Conservation (phyloP, 2,329 filamentous ascomycete species). For the Trichoderma lentiforme region DNA sequence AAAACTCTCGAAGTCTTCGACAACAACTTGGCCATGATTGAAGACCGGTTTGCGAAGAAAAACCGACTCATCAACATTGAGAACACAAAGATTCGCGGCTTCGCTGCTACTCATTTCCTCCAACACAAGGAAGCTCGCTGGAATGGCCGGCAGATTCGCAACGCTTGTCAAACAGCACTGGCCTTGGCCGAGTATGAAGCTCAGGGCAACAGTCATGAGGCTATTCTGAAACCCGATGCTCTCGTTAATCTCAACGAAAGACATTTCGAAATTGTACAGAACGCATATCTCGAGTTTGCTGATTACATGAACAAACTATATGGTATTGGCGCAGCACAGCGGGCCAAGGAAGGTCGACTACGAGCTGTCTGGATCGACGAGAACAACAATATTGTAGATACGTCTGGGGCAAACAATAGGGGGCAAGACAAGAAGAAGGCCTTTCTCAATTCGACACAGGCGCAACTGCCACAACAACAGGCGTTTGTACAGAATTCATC, state of each 20-base stretch:
- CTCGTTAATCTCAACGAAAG: constrained; percentile 17
- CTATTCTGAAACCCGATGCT: constrained; percentile 10
- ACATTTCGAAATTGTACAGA: constrained; percentile 23
- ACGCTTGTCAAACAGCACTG: constrained; percentile 18
- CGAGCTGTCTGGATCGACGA: not conserved
- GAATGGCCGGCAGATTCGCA: constrained; percentile 22
- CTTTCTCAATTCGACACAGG: not conserved
- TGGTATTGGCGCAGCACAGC: not conserved
- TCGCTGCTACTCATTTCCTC: not conserved
- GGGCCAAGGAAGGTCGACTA: not conserved
- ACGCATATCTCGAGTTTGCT: constrained; percentile 25
- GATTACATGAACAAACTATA: constrained; percentile 20
- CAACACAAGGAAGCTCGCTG: not conserved
- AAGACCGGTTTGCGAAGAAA: constrained; percentile 19
- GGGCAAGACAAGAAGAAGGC: not conserved
- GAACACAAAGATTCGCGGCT: not conserved
- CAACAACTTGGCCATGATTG: constrained; percentile 21
- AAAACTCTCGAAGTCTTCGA: constrained; percentile 15
- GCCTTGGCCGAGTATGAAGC: constrained; percentile 35
- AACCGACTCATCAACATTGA: not conserved
- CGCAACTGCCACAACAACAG: not conserved
- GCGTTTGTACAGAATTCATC: not conserved
- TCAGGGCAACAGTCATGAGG: constrained; percentile 22
- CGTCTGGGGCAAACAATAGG: no score
- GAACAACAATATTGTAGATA: not conserved